Evolutionary conservation across 163 green algal species (phyloP).

Genomic region (Prototheca wickerhamii): DNA sequence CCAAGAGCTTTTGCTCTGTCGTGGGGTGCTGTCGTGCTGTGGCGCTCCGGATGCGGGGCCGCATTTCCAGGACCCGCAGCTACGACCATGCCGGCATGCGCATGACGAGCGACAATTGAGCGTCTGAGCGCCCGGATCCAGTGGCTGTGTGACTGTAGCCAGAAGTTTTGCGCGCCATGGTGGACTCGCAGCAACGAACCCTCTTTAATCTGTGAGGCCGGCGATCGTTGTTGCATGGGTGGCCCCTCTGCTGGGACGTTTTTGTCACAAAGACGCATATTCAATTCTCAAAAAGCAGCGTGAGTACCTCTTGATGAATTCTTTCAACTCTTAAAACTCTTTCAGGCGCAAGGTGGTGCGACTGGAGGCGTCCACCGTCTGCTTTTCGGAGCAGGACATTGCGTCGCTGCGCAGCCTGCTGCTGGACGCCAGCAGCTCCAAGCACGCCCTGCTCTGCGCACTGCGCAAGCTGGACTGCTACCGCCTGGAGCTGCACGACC

Average conservation of each 20-base stretch:
- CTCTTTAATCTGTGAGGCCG: conserved; percentile 1
- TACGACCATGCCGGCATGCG: too few species aligned
- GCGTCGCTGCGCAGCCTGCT: not conserved
- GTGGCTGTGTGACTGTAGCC: too few species aligned
- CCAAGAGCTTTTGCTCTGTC: too few species aligned
- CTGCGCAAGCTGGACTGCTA: conserved; percentile 21
- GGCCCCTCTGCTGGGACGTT: too few species aligned
- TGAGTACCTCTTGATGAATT: too few species aligned
- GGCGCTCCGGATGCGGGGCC: too few species aligned
- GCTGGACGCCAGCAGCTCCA: not conserved
- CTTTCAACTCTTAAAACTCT: not conserved
- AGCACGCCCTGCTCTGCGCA: conserved; percentile 12
- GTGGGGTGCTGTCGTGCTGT: too few species aligned
- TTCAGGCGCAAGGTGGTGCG: not conserved
- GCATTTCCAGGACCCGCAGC: too few species aligned
- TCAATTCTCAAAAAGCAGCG: too few species aligned
- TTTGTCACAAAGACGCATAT: too few species aligned
- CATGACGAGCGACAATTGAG: too few species aligned
- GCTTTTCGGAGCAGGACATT: not conserved
- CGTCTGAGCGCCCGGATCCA: too few species aligned
- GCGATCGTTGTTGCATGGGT: not conserved
- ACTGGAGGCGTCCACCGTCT: not conserved
- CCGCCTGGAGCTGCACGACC: conserved; percentile 14
- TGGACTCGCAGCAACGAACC: not conserved
- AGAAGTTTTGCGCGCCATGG: not conserved